Conservation (phyloP, 1,284 basidiomycete species). For the Mycosarcoma mackinlayi region DNA sequence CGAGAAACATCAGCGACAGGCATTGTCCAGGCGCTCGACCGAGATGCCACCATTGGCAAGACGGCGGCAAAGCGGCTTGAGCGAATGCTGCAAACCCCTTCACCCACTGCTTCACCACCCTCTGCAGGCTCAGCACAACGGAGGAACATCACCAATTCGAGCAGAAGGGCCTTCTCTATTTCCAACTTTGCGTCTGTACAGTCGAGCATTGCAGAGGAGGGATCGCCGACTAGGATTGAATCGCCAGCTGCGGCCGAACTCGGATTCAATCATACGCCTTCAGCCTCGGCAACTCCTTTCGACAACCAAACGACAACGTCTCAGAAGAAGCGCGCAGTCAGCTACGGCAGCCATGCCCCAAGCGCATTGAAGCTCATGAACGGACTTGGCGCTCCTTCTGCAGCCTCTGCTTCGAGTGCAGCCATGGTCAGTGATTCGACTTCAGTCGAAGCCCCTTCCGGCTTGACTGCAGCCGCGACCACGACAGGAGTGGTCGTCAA, state of each 20-base stretch:
- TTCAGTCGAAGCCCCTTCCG: no score
- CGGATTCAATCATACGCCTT: background rate
- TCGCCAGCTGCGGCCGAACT: background rate
- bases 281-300: background rate
- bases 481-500: no score
- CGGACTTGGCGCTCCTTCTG: conserved; percentile 16
- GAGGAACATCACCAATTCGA: conserved; percentile 1
- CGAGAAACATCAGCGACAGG: conserved; percentile 25
- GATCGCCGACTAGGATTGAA: background rate
- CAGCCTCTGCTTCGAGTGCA: conserved; percentile 8
- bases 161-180: conserved; percentile 36
- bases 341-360: conserved; percentile 29
- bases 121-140: conserved; percentile 13
- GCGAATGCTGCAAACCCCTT: conserved; percentile 40
- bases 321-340: conserved; percentile 42
- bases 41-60: conserved; percentile 56
- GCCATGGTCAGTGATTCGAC: conserved; percentile 1
- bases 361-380: conserved; percentile 23
- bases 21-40: conserved; percentile 47
- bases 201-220: conserved; percentile 38
- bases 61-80: conserved; percentile 56
- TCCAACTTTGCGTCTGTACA: conserved; percentile 31
- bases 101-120: conserved; percentile 20
- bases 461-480: no score
- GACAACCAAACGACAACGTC: conserved; percentile 15